These are phyloP conservation scores for Lactarius pseudohatsudake DNA, from an alignment of 768 basidiomycete species.

Conservation along the genomic window DNA sequence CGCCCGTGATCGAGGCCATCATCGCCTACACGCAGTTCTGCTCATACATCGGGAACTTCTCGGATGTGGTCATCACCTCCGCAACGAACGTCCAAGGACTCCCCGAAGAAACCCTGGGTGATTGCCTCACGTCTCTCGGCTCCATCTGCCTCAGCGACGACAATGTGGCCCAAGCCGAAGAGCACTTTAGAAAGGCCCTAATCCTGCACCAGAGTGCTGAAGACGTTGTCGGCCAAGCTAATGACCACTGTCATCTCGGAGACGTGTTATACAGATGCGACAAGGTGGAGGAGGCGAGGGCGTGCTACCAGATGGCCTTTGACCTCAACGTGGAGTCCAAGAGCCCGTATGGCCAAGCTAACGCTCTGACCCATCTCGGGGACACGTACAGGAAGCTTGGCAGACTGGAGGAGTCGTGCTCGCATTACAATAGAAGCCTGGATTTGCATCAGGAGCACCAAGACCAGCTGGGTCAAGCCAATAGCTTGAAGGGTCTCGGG, in stretches of 20 bases:
- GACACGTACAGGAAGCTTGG: conserved; percentile 22
- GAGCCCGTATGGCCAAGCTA: conserved; percentile 20
- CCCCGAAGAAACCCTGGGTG: conserved; percentile 10
- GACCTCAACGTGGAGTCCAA: conserved; percentile 8
- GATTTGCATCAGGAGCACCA: conserved; percentile 3
- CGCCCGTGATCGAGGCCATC: conserved; percentile 16
- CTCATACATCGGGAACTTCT: conserved; percentile 20
- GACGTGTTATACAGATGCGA: conserved; percentile 19
- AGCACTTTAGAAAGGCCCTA: conserved; percentile 11
- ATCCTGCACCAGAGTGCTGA: conserved; percentile 6
- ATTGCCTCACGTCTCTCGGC: conserved; percentile 14
- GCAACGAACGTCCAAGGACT: conserved; percentile 4
- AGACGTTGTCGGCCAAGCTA: conserved; percentile 22
- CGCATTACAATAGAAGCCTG: conserved; percentile 2
- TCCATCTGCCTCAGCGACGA: conserved; percentile 9
- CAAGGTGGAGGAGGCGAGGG: conserved; percentile 11
- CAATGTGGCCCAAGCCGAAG: conserved; percentile 2
- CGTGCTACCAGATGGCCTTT: conserved; percentile 11
- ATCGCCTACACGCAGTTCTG: conserved; percentile 24
- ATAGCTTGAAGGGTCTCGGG: conserved; percentile 23
- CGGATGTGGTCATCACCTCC: conserved; percentile 10
- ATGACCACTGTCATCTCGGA: conserved; percentile 23
- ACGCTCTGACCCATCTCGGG: conserved; percentile 24
- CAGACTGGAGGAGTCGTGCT: conserved; percentile 6
- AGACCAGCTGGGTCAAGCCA: conserved; percentile 21